Base-by-base conservation (phyloP, 2,329 filamentous ascomycete genomes). In the Fusarium nanum region DNA sequence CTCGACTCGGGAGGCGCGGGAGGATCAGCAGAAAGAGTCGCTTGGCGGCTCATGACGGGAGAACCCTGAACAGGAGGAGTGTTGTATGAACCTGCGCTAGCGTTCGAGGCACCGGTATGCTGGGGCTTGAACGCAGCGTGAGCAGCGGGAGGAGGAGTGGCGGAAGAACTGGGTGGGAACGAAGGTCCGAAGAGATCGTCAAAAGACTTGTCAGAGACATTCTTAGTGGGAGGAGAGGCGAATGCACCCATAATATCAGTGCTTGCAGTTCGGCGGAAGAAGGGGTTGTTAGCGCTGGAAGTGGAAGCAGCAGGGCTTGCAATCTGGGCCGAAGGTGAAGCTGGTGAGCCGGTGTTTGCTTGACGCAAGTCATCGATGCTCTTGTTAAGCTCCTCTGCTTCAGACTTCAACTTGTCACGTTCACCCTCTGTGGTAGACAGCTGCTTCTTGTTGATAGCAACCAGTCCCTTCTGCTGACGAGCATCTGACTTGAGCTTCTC, bases 391-490 rank as follows among this genome's bases (percentile, higher is more conserved):
- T 89, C 89, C 62, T 90, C 90, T 46, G 91, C 91, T 79, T 98
- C 95, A 3, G 85, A 83, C 82, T 94, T 94, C 41, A 97, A 84
- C 83, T 93, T 95, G 65, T 98, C 95, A 32, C 93, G 89, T 79
- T 98, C 95, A 49, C 88, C 88, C 80, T 99, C 96, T 60, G 92
- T 93, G 1, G 94, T 98, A 37, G 91, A 89, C 64, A 98, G 84
- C 81, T 99, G 96, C 83, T 99, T 99, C 86, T 97, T 98, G 83
- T 98, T 98, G 82, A 99, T 99, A 45, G 96, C 94, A 30, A 97
- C 95, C 71, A 98, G 86, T 20, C 96, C 96, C 83, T 97, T 98
- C 77, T 98, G 94, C 79, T 98, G 96, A 44, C 96, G 90, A 27
- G 94, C 94, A 74, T 98, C 94, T 14, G 92, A 93, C 78, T 92